Base-by-base conservation (phyloP, 208 protist species). In the Zelonia costaricensis region DNA sequence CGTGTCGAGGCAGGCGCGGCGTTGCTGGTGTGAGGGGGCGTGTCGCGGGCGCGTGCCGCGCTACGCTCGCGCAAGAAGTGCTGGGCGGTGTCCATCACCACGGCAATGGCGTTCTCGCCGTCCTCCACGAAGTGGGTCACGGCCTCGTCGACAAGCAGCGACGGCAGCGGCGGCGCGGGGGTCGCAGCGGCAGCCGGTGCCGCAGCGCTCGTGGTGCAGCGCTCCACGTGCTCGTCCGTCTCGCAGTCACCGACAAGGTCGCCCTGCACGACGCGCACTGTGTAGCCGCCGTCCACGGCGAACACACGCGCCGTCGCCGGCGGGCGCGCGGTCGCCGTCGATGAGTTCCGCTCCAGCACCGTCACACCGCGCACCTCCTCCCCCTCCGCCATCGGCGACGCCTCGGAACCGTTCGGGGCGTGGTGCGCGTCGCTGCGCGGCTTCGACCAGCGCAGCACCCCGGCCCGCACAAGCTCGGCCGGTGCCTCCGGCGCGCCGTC, bases 221-320 rank as follows among this genome's bases (percentile, higher is more conserved):
- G 57, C 49, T 62, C 58, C 7, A 84, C 39, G 18, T 69, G 77
- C 62, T 84, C 78, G 48, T 84, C 73, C 31, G 61, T 71, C 36
- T 67, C 42, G 38, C 72, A 84, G 46, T 65, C 58, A 40, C 78
- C 63, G 45, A 61, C 49, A 15, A 49, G 38, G n/a, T 62, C 67
- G 36, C 46, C 53, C 38, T 75, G 55, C n/a, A 54, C 28, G 8
- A 80, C 67, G n/a, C 45, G 42, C 6, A 80, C 52, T 5, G 51
- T 35, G 60, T 70, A 58, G 40, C 65, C 66, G 30, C 61, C 30
- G 36, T 55, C 55, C 9, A 77, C 78, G 6, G 49, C 30, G 31
- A 54, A 57, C 7, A 69, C 63, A 4, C 63, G 55, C 46, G 63
- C 45, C 40, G 48, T 43, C 15, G 61, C 15, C n/a, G 61, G 30